Evolutionary conservation across 2,329 filamentous ascomycete genomes (phyloP), one percentile per base, ranked within the genome.

Genomic region (Ophiocordyceps sinensis): DNA sequence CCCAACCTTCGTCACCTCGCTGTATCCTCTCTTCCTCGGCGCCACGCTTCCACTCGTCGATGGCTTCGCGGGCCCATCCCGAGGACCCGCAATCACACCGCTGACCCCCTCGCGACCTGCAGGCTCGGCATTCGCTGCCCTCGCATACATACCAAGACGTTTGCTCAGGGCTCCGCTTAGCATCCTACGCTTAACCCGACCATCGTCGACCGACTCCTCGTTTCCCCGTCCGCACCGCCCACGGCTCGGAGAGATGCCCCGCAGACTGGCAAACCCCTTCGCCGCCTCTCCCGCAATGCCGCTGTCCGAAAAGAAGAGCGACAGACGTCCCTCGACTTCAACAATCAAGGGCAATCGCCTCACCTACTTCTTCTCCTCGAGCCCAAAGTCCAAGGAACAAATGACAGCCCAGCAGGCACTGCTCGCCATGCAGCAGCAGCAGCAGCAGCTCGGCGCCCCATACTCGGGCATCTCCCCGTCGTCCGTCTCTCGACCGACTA

Each of bases 401-500:
- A 67, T 70, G 40, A 70, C 76, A 44, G 71, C 78, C 40, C 73
- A 85, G 54, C 77, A 83, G 53, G 73, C 78, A 44, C 73, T 85
- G 38, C 71, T 82, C 55, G 70, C 75, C 45, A 76, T 79, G 55
- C 76, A 83, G 57, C 76, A 82, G 49, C 59, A 69, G 14, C 47
- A 47, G 40, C 45, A 47, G 29, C 47, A 44, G 28, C 29, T 48
- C 43, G 63, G 63, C 45, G 57, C 65, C 40, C 68, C 74, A 40
- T 72, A 78, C 34, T 71, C 75, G 43, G 73, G 77, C 46, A 81
- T 86, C 54, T 79, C 77, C 48, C 74, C 77, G 43, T 73, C 86
- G 35, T 80, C 82, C 44, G 66, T 88, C 48, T 84, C 85, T 38
- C 68, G 95, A 53, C 89, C 89, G 32, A 89, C 82, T 41, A 95